Percentiles rank a stretch among this genome's conserved stretches.
These are phyloP conservation scores for Rhizophagus clarus DNA, from an alignment of 192 early-diverging fungal species.

Conservation along the genomic window DNA sequence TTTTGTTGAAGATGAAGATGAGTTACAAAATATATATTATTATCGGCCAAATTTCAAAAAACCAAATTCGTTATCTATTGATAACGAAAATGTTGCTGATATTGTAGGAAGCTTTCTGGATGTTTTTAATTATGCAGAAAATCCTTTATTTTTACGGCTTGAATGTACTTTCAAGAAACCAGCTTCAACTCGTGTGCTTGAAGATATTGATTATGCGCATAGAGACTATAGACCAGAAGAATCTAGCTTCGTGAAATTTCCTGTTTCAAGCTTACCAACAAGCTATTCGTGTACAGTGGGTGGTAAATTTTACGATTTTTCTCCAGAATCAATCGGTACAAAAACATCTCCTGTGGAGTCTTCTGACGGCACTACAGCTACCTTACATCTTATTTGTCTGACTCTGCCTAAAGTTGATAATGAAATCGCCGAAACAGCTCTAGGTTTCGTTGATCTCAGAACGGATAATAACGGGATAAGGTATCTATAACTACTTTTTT, in stretches of 20 bases:
- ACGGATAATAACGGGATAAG: not conserved
- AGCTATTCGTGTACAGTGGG: constrained; percentile 49
- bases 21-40: constrained; percentile 60
- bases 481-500: not conserved
- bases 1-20: constrained; percentile 36
- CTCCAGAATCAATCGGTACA: constrained; percentile 63
- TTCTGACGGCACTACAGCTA: constrained; percentile 67
- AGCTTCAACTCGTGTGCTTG: constrained; percentile 37
- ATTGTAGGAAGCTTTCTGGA: constrained; percentile 45
- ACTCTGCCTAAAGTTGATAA: constrained; percentile 56
- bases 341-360: constrained; percentile 64
- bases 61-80: constrained; percentile 38
- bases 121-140: constrained; percentile 61
- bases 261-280: constrained; percentile 61
- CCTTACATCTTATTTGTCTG: constrained; percentile 64
- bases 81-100: constrained; percentile 39
- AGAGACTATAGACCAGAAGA: not conserved
- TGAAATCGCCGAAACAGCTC: constrained; percentile 24
- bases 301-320: constrained; percentile 51
- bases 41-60: constrained; percentile 58
- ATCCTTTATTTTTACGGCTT: constrained; percentile 68
- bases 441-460: constrained; percentile 27
- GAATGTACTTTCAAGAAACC: constrained; percentile 70
- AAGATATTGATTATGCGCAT: constrained; percentile 32
- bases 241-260: constrained; percentile 40